Evolutionary conservation across 176 grass and related monocot species (phyloP).

Genomic region (Ensete ventricosum): DNA sequence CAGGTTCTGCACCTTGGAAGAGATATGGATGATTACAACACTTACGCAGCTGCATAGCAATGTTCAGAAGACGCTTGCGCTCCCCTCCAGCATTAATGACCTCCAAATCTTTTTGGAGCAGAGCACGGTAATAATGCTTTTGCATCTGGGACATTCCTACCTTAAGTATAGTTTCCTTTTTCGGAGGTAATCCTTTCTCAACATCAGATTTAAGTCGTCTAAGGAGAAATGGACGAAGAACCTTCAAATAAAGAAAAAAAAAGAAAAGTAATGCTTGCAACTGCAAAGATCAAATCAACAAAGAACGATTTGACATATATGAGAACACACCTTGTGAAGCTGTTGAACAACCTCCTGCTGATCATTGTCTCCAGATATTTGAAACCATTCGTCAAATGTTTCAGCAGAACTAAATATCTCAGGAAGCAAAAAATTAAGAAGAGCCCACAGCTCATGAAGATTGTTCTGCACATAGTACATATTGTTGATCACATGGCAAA

Average conservation of each 20-base stretch:
- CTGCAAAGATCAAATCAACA: background rate
- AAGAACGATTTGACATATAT: background rate
- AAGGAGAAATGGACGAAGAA: slow-evolving; percentile 74
- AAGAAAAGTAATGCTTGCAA: background rate
- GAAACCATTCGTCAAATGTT: slow-evolving; percentile 75
- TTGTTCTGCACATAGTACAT: slow-evolving; percentile 45
- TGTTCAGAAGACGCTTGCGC: slow-evolving; percentile 61
- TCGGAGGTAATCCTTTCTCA: slow-evolving; percentile 64
- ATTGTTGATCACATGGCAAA: slow-evolving; percentile 6
- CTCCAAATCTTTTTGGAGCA: slow-evolving; percentile 73
- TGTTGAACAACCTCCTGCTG: slow-evolving; percentile 81
- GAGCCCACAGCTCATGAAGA: slow-evolving; percentile 78
- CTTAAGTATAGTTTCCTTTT: slow-evolving; percentile 78
- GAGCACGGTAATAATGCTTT: slow-evolving; percentile 64
- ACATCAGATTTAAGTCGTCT: slow-evolving; percentile 73
- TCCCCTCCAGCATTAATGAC: slow-evolving; percentile 68
- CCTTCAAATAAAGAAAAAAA: slow-evolving; percentile 26
- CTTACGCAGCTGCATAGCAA: slow-evolving; percentile 75
- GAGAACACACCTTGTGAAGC: slow-evolving; percentile 64
- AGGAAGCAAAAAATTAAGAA: slow-evolving; percentile 81
- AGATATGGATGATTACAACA: slow-evolving; percentile 87
- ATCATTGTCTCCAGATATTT: slow-evolving; percentile 76
- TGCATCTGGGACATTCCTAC: slow-evolving; percentile 78
- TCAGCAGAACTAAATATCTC: slow-evolving; percentile 82
- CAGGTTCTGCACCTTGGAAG: slow-evolving; percentile 72